Percentiles rank a stretch among this genome's conserved stretches.
These are phyloP conservation scores for Bertia moriformis DNA, from an alignment of 2,329 filamentous ascomycete genomes.

Conservation along the genomic window DNA sequence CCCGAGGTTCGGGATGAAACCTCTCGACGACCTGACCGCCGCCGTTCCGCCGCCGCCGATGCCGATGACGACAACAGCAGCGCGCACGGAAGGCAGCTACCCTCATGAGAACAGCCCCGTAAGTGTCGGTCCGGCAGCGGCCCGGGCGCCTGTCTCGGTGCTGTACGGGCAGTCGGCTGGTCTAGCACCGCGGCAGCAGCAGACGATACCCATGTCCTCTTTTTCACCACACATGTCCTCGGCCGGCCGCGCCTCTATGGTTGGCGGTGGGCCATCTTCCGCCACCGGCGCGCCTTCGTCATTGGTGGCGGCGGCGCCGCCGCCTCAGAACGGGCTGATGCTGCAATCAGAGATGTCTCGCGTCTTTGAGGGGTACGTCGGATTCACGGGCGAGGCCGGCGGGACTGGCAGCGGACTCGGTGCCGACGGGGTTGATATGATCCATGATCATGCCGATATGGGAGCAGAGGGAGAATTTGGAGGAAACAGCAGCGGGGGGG, in stretches of 20 bases:
- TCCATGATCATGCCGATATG: no score
- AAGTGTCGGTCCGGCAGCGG: neutral
- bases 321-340: neutral
- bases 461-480: no score
- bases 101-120: no score
- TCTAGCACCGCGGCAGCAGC: neutral
- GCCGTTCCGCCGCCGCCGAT: neutral
- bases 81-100: no score
- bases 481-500: neutral
- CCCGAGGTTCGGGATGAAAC: conserved; percentile 47
- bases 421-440: neutral
- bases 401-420: no score
- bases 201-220: no score
- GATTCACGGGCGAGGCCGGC: neutral
- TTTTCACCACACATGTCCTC: no score
- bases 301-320: no score
- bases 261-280: neutral
- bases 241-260: neutral
- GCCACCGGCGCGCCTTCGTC: no score
- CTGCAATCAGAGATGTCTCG: neutral
- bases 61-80: neutral
- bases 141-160: no score
- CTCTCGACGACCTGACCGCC: conserved; percentile 12
- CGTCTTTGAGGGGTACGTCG: neutral
- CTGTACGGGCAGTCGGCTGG: no score